Base-by-base conservation (phyloP, 768 basidiomycete species). In the Albatrellus ellisii region DNA sequence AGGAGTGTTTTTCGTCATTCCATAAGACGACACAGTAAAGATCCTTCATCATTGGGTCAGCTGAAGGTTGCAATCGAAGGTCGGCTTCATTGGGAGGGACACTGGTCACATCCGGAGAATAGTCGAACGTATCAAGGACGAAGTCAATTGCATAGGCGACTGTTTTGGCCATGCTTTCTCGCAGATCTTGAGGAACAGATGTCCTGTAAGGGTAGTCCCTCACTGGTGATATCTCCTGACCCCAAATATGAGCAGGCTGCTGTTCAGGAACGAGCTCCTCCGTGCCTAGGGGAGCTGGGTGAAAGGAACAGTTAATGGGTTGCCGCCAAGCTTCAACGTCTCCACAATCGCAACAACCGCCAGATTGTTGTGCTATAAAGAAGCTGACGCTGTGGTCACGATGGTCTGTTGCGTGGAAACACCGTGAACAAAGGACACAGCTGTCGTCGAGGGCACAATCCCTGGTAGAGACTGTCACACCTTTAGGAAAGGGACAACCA, bases 1-100 rank as follows among this genome's bases (percentile, higher is more conserved):
- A 84, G 0, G 88, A 90, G 59, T 97, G 95, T 52, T 92, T 94
- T 59, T 99, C 95, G 59, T 95, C 92, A 62, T 92, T 91, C 91
- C 91, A 97, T 4, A 98, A 61, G 21, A 94, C 67, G 44, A 97
- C 69, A 33, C 82, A 79, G 52, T 79, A 88, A 41, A 78, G 72
- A 50, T 88, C 84, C 47, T 78, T 79, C 64, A 72, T 70, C 70
- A 81, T 75, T 8, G 84, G 82, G 50, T 89, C 84, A 5, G 73
- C 77, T 1, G 82, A 77, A 7, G 80, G 75, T 53, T 88, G 80
- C 10, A 78, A 60, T 8, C 79, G 74, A 9, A 88, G 68, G 43
- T 81, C 80, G 0, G 73, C 73, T 54, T 85, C 81, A 44, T 70
- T 72, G 0, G 61, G 49, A 0, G 84, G 84, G 1, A 79, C 70